A percentile compares a stretch with the other conserved stretches of the same genome.
These are phyloP conservation scores for Symbiodinium pilosum DNA, from an alignment of 73 alveolate species.

Conservation along the genomic window DNA sequence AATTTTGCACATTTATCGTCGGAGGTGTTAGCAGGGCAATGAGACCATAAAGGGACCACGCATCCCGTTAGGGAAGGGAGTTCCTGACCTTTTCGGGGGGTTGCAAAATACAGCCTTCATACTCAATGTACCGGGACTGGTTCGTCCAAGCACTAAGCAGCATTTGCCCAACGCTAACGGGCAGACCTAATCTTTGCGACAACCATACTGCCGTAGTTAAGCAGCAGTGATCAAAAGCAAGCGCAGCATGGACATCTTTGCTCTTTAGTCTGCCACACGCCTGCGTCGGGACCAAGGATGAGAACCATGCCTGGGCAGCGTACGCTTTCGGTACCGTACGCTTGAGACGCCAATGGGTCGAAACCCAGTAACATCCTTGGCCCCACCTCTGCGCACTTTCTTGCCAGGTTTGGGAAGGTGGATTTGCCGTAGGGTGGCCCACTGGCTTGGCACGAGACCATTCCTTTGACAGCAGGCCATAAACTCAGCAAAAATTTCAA, in stretches of 20 bases:
- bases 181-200: not conserved
- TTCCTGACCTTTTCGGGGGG: not conserved
- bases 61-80: not conserved
- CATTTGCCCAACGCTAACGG: not conserved
- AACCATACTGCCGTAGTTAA: not conserved
- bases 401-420: not conserved
- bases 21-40: not conserved
- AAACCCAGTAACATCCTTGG: not conserved
- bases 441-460: not conserved
- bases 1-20: not conserved
- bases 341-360: not conserved
- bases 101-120: not conserved
- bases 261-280: not conserved
- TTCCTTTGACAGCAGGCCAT: not conserved
- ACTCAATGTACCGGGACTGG: not conserved
- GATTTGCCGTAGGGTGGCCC: not conserved
- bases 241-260: not conserved
- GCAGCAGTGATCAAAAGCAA: not conserved
- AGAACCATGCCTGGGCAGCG: not conserved
- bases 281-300: not conserved
- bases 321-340: not conserved
- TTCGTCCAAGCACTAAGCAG: not conserved
- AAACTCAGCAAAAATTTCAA: not conserved
- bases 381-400: not conserved
- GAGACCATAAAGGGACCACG: constrained; percentile 2